Conservation (phyloP, 2,329 filamentous ascomycete species). For the Cytospora piceicola region DNA sequence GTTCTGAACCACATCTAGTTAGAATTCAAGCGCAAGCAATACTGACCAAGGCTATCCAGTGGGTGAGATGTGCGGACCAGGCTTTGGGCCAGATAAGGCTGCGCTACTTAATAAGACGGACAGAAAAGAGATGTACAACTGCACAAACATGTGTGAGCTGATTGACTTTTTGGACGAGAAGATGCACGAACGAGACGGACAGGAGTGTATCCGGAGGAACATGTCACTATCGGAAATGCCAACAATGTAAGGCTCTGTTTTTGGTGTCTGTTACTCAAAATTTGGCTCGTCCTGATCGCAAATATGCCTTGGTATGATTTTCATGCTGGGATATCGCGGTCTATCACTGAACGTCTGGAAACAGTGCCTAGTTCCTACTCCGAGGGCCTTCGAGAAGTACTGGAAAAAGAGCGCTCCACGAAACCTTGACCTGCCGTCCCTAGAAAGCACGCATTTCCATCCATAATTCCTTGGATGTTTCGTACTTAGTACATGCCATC, state of each 20-base stretch:
- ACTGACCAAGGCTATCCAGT: constrained; percentile 39
- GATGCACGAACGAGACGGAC: constrained; percentile 39
- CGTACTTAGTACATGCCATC: background rate
- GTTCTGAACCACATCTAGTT: background rate
- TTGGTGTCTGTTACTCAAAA: background rate
- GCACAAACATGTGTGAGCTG: constrained; percentile 59
- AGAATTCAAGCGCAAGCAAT: background rate
- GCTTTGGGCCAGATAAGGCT: constrained; percentile 56
- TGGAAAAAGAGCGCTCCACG: constrained; percentile 10
- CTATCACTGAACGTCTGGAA: constrained; percentile 21
- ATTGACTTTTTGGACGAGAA: constrained; percentile 63
- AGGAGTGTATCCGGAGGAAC: constrained; percentile 32
- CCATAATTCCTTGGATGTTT: background rate
- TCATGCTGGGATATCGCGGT: constrained; percentile 31
- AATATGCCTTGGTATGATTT: constrained; percentile 15
- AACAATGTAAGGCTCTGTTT: background rate
- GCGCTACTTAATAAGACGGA: constrained; percentile 61
- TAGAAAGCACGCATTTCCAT: constrained; percentile 4
- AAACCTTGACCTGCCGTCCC: background rate
- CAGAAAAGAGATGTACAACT: constrained; percentile 52
- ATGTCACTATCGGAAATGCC: background rate
- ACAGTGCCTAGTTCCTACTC: constrained; percentile 16
- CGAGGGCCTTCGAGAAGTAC: constrained; percentile 6
- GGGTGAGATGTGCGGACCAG: constrained; percentile 66
- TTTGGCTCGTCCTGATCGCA: background rate